A percentile compares a stretch with the other conserved stretches of the same genome.
Conservation (phyloP, 2,329 filamentous ascomycete genomes). For the Scedosporium apiospermum region DNA sequence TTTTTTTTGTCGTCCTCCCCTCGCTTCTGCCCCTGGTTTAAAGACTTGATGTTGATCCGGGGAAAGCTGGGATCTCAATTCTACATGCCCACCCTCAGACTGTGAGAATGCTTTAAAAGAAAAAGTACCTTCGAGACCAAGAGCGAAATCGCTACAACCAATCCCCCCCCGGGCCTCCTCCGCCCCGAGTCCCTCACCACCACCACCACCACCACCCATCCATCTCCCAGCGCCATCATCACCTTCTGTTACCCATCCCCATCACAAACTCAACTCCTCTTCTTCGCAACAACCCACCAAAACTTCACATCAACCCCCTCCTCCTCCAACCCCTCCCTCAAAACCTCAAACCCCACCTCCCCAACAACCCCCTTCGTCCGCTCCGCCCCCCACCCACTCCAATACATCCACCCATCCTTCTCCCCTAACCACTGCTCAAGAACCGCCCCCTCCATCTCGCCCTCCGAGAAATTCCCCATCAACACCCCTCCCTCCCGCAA, state of each 20-base stretch:
- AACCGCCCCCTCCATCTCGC: conserved; percentile 17
- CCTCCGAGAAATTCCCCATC: conserved; percentile 34
- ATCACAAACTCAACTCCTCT: conserved; percentile 5
- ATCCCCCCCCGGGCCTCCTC: neutral
- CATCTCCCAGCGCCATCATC: too few relatives aligned
- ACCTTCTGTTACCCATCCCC: neutral
- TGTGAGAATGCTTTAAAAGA: too few relatives aligned
- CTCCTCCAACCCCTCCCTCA: conserved; percentile 18
- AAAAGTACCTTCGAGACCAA: neutral
- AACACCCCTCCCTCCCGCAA: conserved; percentile 40
- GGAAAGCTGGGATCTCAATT: too few relatives aligned
- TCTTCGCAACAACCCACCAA: conserved; percentile 29
- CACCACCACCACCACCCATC: neutral
- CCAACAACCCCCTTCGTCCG: conserved; percentile 20
- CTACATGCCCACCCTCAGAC: too few relatives aligned
- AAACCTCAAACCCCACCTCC: conserved; percentile 22
- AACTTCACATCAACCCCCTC: conserved; percentile 24
- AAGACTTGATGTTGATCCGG: too few relatives aligned
- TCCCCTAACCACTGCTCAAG: conserved; percentile 26
- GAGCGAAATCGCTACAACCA: neutral
- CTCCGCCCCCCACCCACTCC: conserved; percentile 29
- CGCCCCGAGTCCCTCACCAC: neutral
- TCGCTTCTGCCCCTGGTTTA: too few relatives aligned
- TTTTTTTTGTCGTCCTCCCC: too few relatives aligned
- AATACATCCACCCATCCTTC: conserved; percentile 32